These are phyloP conservation scores for Lichtheimia hyalospora DNA, from an alignment of 371 early-diverging fungal species.

Conservation along the genomic window DNA sequence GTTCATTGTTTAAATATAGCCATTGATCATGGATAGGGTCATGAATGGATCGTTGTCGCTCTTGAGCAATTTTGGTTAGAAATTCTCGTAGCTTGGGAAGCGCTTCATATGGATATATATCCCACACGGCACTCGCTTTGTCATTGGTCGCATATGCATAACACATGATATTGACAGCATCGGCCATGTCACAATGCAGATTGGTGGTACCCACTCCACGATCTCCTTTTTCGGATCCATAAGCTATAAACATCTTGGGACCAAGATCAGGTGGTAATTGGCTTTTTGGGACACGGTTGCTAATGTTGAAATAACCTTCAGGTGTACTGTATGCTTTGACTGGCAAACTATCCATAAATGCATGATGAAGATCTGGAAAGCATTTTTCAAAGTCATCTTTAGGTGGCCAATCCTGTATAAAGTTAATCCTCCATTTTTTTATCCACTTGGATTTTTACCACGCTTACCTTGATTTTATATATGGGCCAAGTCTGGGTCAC, in stretches of 20 bases:
- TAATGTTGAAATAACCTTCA: slow-evolving; percentile 61
- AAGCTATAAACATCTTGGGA: slow-evolving; percentile 77
- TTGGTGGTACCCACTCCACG: slow-evolving; percentile 62
- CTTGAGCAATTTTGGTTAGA: slow-evolving; percentile 24
- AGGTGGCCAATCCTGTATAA: slow-evolving; percentile 68
- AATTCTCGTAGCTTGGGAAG: slow-evolving; percentile 45
- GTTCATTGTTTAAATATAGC: slow-evolving; percentile 50
- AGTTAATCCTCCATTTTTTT: background rate
- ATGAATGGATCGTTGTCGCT: slow-evolving; percentile 7
- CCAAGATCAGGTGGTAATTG: slow-evolving; percentile 67
- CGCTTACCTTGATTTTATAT: slow-evolving; percentile 40
- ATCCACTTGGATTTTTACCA: too few species aligned
- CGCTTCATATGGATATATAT: slow-evolving; percentile 58
- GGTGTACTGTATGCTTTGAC: slow-evolving; percentile 59
- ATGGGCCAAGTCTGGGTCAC: slow-evolving; percentile 7
- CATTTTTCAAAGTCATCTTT: slow-evolving; percentile 46
- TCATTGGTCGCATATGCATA: slow-evolving; percentile 29
- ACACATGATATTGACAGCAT: slow-evolving; percentile 74
- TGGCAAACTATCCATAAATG: slow-evolving; percentile 60
- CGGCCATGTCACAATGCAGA: slow-evolving; percentile 74
- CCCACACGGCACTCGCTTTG: slow-evolving; percentile 63
- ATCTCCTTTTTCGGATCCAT: slow-evolving; percentile 43
- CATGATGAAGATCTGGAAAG: slow-evolving; percentile 51
- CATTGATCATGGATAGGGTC: slow-evolving; percentile 70
- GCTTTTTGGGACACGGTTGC: slow-evolving; percentile 53